Percentiles rank a stretch among this genome's conserved stretches.
Conservation (phyloP, 164 flowering plant species). For the Vitis labrusca region DNA sequence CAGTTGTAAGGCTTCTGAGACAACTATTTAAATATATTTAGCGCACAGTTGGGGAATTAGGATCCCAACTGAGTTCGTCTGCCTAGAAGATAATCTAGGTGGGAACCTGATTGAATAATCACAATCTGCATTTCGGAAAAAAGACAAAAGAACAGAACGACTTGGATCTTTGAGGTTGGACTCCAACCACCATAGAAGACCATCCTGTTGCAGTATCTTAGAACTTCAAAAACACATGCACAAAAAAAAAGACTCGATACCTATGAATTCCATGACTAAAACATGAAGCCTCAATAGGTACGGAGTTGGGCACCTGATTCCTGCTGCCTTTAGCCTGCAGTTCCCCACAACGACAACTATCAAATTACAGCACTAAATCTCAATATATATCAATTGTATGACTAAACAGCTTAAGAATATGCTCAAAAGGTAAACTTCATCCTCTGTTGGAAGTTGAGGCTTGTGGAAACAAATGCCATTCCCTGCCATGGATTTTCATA, state of each 20-base stretch:
- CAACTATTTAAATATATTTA: too few relatives aligned
- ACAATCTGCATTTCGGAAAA: too few relatives aligned
- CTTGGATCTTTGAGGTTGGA: background rate
- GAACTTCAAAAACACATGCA: background rate
- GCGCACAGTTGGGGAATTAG: too few relatives aligned
- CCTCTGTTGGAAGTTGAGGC: background rate
- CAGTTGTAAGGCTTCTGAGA: too few relatives aligned
- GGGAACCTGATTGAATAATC: too few relatives aligned
- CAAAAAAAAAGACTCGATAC: slow-evolving; percentile 27
- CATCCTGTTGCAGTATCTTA: background rate
- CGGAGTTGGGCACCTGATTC: slow-evolving; percentile 89
- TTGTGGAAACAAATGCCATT: too few relatives aligned
- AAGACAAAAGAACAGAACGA: too few relatives aligned
- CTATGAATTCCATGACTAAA: slow-evolving; percentile 98
- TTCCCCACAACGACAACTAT: slow-evolving; percentile 7
- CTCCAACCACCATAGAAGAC: background rate
- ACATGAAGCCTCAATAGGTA: slow-evolving; percentile 83
- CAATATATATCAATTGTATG: background rate
- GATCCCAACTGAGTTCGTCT: too few relatives aligned
- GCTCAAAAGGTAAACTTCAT: background rate
- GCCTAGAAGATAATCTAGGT: too few relatives aligned
- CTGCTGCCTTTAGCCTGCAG: slow-evolving; percentile 84
- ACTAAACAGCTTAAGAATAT: slow-evolving; percentile 2
- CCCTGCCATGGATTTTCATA: too few relatives aligned
- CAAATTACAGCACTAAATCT: background rate